phyloP scores from a whole-genome alignment of 1,139 yeast species.

The Kluyveromyces sp. region DNA sequence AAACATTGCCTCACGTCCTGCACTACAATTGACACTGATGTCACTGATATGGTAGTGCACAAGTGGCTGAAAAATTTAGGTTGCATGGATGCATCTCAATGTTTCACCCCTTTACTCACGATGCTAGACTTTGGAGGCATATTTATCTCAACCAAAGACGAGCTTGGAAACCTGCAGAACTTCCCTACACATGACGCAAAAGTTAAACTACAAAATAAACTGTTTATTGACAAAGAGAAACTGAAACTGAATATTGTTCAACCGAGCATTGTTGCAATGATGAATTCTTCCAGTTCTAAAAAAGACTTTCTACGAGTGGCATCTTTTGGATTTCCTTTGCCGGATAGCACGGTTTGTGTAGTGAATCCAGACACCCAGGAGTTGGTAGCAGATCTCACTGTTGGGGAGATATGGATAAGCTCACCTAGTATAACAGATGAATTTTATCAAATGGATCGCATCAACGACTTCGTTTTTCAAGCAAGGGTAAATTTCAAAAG shows the following conservation, averaged over 20 bases:
- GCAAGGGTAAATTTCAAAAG: slow-evolving; percentile 29
- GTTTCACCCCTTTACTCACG: slow-evolving; percentile 84
- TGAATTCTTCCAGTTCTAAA: slow-evolving; percentile 27
- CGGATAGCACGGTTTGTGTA: slow-evolving; percentile 87
- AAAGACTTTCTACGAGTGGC: slow-evolving; percentile 60
- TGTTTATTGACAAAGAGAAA: slow-evolving; percentile 74
- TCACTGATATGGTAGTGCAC: slow-evolving; percentile 82
- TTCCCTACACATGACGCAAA: slow-evolving; percentile 28
- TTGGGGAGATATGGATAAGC: slow-evolving; percentile 94
- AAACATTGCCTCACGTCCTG: slow-evolving; percentile 90
- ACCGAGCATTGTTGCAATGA: slow-evolving; percentile 29
- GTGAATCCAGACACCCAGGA: slow-evolving; percentile 78
- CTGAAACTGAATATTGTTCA: slow-evolving; percentile 72
- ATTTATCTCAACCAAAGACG: slow-evolving; percentile 85
- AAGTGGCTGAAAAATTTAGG: slow-evolving; percentile 91
- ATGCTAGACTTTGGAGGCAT: slow-evolving; percentile 94
- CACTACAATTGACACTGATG: slow-evolving; percentile 89
- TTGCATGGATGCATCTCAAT: slow-evolving; percentile 65
- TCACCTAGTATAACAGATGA: slow-evolving; percentile 29
- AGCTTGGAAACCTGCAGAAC: slow-evolving; percentile 46
- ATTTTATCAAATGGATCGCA: slow-evolving; percentile 31
- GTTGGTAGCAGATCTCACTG: slow-evolving; percentile 86
- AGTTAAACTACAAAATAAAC: slow-evolving; percentile 39
- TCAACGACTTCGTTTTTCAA: slow-evolving; percentile 32
- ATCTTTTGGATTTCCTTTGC: slow-evolving; percentile 89